phyloP scores from a whole-genome alignment of 768 basidiomycete genomes.

The Lactarius quietus region DNA sequence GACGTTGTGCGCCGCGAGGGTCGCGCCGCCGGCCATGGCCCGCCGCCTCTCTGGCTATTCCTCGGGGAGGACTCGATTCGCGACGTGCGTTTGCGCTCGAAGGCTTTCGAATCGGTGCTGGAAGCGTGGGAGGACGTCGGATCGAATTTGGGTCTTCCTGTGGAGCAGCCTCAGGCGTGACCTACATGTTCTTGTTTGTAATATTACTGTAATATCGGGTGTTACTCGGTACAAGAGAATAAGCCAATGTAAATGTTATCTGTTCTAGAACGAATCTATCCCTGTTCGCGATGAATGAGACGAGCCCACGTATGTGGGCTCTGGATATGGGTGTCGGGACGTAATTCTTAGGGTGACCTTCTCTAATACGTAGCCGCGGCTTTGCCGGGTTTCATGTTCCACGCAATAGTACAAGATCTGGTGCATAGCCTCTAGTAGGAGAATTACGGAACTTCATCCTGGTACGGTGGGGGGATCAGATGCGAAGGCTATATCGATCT shows the following conservation, averaged over 20 bases:
- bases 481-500: not conserved
- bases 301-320: not conserved
- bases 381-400: not conserved
- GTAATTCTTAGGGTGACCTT: not conserved
- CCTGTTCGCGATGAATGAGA: not conserved
- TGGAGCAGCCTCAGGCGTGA: not conserved
- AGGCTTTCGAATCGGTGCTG: not conserved
- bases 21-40: slow-evolving; percentile 22
- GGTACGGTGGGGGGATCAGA: not conserved
- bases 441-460: not conserved
- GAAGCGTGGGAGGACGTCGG: slow-evolving; percentile 15
- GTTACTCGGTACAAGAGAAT: not conserved
- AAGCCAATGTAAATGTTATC: not conserved
- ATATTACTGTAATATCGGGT: not conserved
- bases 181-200: not conserved
- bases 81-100: slow-evolving; percentile 21
- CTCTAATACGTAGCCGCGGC: not conserved
- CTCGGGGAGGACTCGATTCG: slow-evolving; percentile 31
- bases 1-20: slow-evolving; percentile 33
- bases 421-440: not conserved
- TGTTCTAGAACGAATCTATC: not conserved
- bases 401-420: too few relatives aligned
- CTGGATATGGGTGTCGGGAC: not conserved
- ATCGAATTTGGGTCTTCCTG: slow-evolving; percentile 8
- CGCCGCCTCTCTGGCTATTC: slow-evolving; percentile 29